These are phyloP conservation scores for Botrytis fabae DNA, from an alignment of 2,329 filamentous ascomycete genomes.

Conservation along the genomic window DNA sequence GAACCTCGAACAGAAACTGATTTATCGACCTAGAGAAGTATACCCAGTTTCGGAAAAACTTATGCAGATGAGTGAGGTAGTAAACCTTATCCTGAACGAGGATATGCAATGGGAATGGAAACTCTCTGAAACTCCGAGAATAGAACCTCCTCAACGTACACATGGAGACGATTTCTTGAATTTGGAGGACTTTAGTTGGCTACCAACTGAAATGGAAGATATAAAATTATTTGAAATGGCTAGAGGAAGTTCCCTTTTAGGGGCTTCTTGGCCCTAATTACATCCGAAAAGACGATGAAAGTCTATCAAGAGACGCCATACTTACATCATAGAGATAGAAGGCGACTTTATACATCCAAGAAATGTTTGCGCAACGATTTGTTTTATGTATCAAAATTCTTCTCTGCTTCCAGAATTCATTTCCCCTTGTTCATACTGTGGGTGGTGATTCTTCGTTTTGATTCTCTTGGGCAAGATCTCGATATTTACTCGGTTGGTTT, in stretches of 20 bases:
- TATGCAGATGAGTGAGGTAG: constrained; percentile 19
- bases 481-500: too few species aligned
- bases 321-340: neutral
- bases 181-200: neutral
- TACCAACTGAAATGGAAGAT: neutral
- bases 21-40: neutral
- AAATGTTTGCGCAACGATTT: neutral
- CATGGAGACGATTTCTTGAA: neutral
- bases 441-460: neutral
- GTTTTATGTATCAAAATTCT: neutral
- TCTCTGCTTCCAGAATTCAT: neutral
- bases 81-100: constrained; percentile 20
- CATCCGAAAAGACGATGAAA: neutral
- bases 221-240: neutral
- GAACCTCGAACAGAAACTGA: constrained; percentile 29
- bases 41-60: neutral
- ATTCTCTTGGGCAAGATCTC: neutral
- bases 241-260: neutral
- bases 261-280: neutral
- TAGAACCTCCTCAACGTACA: neutral
- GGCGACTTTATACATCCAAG: neutral
- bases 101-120: constrained; percentile 26
- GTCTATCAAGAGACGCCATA: neutral
- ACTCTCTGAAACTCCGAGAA: neutral
- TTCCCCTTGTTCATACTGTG: neutral